These are phyloP conservation scores for Hanseniaspora guilliermondii DNA, from an alignment of 805 yeast species.

Conservation along the genomic window DNA sequence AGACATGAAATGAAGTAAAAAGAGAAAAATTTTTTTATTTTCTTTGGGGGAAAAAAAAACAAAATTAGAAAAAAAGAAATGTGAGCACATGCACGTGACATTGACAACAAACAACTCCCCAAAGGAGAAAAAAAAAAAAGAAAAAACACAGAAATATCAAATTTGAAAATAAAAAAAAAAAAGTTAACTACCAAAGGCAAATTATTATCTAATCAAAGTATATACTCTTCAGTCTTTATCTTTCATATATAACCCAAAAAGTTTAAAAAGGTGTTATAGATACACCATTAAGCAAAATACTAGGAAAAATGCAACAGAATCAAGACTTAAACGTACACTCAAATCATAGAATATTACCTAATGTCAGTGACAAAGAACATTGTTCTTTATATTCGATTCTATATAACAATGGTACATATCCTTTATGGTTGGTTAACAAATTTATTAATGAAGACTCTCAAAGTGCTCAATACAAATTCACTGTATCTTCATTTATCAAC, in stretches of 20 bases:
- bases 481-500: constrained; percentile 24
- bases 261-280: no score
- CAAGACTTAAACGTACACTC: constrained; percentile 47
- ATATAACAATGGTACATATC: constrained; percentile 36
- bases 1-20: no score
- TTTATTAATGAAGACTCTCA: constrained; percentile 36
- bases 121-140: no score
- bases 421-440: constrained; percentile 50
- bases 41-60: background rate
- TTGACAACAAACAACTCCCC: no score
- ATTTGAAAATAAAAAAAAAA: no score
- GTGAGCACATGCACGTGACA: no score
- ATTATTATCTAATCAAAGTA: no score
- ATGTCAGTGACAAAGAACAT: constrained; percentile 17
- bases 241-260: no score
- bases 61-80: background rate
- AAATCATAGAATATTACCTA: constrained; percentile 37
- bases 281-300: no score
- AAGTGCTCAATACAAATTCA: constrained; percentile 16
- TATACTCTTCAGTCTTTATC: no score
- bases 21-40: background rate
- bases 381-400: constrained; percentile 29
- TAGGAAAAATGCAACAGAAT: constrained; percentile 32
- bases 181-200: no score
- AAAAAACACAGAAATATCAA: no score